Conservation (phyloP, 352 stramenopile species). For the Thalassiosira livingstoniorum region DNA sequence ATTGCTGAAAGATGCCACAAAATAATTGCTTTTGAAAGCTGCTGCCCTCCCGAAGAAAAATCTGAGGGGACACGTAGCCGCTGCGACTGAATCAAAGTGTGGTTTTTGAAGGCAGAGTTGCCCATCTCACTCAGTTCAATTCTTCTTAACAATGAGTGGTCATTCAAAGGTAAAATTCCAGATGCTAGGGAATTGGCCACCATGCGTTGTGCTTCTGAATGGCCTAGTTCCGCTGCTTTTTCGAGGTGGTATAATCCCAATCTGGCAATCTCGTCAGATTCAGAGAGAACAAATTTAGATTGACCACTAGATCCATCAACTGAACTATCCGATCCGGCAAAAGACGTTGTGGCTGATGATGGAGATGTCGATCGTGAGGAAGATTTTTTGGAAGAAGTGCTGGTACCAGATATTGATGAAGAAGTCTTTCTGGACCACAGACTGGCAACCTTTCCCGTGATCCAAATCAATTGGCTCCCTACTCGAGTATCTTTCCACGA, state of each 20-base stretch:
- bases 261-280: slow-evolving; percentile 35
- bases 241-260: slow-evolving; percentile 65
- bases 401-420: background rate
- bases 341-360: background rate
- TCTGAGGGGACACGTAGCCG: slow-evolving; percentile 44
- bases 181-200: slow-evolving; percentile 70
- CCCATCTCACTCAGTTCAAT: no score
- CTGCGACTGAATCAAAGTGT: no score
- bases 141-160: slow-evolving; percentile 47
- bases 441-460: slow-evolving; percentile 29
- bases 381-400: background rate
- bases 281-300: slow-evolving; percentile 22
- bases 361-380: background rate
- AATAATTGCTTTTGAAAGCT: slow-evolving; percentile 66
- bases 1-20: slow-evolving; percentile 82
- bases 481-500: slow-evolving; percentile 51
- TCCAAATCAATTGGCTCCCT: slow-evolving; percentile 38
- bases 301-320: background rate
- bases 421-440: slow-evolving; percentile 22
- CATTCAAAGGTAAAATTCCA: slow-evolving; percentile 70
- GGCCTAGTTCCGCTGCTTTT: slow-evolving; percentile 69
- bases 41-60: slow-evolving; percentile 47
- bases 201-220: slow-evolving; percentile 77
- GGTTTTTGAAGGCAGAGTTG: no score
- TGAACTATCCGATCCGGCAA: background rate